These are phyloP conservation scores for Emmonsiellopsis sp. DNA, from an alignment of 2,329 filamentous ascomycete genomes.

Conservation along the genomic window DNA sequence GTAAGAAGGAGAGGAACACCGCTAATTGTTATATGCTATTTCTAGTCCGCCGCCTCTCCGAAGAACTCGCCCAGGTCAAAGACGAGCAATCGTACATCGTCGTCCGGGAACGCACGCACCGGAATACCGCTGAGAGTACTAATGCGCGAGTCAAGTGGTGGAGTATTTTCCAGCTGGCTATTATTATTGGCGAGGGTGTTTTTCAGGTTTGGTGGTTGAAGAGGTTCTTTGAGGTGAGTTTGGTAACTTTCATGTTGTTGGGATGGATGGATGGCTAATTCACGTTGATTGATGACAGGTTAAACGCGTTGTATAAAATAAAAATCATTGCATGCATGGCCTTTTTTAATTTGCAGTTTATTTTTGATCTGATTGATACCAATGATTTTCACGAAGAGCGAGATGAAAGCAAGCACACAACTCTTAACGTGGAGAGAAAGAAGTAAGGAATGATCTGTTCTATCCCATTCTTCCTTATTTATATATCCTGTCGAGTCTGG, in stretches of 20 bases:
- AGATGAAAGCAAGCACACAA: too few relatives aligned
- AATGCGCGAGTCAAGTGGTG: constrained; percentile 98
- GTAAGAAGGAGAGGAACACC: background rate
- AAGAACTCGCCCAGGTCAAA: constrained; percentile 84
- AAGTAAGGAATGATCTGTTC: too few relatives aligned
- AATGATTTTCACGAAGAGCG: too few relatives aligned
- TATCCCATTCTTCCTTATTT: too few relatives aligned
- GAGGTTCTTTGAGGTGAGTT: constrained; percentile 80
- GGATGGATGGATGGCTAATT: constrained; percentile 3
- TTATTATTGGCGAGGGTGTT: constrained; percentile 81
- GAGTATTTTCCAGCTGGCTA: constrained; percentile 90
- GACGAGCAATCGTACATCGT: constrained; percentile 98
- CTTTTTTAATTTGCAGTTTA: background rate
- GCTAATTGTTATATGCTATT: constrained; percentile 5
- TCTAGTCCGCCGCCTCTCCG: constrained; percentile 69
- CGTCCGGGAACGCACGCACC: constrained; percentile 85
- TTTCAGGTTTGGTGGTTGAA: constrained; percentile 99
- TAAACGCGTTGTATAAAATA: constrained; percentile 37
- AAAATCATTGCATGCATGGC: too few relatives aligned
- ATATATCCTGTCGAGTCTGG: too few relatives aligned
- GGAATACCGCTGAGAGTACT: constrained; percentile 98
- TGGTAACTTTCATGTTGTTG: constrained; percentile 1
- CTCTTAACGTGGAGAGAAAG: too few relatives aligned
- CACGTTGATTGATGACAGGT: constrained; percentile 27
- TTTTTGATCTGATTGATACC: background rate